Conservation (phyloP, 495 filamentous ascomycete species). For the Penicillium maclennaniae region DNA sequence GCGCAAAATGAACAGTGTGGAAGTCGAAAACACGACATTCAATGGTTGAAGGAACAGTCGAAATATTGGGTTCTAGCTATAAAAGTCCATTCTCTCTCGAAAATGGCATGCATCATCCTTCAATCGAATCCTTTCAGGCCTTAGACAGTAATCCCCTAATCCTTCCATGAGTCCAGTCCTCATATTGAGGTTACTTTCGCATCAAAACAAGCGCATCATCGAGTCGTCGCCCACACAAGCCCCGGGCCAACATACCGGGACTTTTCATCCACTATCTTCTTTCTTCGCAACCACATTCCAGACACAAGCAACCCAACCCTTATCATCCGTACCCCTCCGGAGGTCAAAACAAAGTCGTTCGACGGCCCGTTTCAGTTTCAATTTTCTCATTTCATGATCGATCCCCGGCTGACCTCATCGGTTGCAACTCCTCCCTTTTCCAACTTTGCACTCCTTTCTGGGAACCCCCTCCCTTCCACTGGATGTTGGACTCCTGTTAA, state of each 20-base stretch:
- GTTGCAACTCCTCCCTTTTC: conserved; percentile 20
- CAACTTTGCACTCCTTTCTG: conserved; percentile 19
- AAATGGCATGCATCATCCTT: not conserved
- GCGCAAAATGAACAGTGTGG: not conserved
- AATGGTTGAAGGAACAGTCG: not conserved
- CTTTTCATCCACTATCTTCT: conserved; percentile 6
- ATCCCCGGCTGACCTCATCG: conserved; percentile 31
- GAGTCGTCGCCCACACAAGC: conserved; percentile 9
- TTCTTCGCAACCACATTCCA: conserved; percentile 27
- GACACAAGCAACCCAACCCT: not conserved
- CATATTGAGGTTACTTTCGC: conserved; percentile 8
- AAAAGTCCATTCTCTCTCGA: not conserved
- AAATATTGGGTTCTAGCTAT: not conserved
- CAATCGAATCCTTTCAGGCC: not conserved
- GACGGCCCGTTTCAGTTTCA: conserved; percentile 11
- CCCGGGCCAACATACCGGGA: conserved; percentile 10
- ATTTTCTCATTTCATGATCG: conserved; percentile 21
- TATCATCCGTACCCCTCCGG: conserved; percentile 12
- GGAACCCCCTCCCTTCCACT: conserved; percentile 10
- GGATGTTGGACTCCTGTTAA: not conserved
- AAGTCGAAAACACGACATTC: not conserved
- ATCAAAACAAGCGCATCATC: conserved; percentile 21
- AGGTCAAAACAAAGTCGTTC: conserved; percentile 38
- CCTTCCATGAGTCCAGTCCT: too few species aligned
- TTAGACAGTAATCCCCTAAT: not conserved